Percentiles rank a stretch among this genome's conserved stretches.
phyloP scores from a whole-genome alignment of 345 rosid genomes.

The Raphanus raphanistrum region DNA sequence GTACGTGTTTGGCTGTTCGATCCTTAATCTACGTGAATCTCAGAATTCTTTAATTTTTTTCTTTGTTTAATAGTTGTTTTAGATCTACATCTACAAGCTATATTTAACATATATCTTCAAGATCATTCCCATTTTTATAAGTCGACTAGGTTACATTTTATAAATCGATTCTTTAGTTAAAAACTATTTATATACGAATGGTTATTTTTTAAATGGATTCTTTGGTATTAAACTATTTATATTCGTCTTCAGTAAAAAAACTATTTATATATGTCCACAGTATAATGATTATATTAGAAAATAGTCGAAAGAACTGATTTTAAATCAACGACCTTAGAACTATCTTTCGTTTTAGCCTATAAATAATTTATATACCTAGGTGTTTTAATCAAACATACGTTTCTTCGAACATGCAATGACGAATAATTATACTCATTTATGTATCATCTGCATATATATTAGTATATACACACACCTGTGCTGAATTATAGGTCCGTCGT shows the following conservation, averaged over 20 bases:
- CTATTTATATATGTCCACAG: not conserved
- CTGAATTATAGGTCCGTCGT: not conserved
- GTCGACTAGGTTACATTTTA: not conserved
- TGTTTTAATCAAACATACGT: not conserved
- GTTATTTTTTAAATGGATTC: too few species aligned
- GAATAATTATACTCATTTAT: conserved; percentile 13
- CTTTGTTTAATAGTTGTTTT: not conserved
- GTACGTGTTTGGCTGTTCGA: not conserved
- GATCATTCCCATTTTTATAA: not conserved
- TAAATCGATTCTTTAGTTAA: not conserved
- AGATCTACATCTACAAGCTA: not conserved
- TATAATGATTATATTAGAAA: not conserved
- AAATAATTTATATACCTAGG: not conserved
- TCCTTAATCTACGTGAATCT: conserved; percentile 1
- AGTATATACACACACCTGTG: not conserved
- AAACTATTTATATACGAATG: too few species aligned
- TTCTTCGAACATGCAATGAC: conserved; percentile 20
- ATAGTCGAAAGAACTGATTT: not conserved
- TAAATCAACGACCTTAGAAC: conserved; percentile 4
- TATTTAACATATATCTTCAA: not conserved
- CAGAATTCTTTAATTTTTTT: not conserved
- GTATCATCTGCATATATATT: not conserved
- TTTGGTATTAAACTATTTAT: too few species aligned
- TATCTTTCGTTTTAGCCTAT: not conserved
- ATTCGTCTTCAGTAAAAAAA: too few species aligned